Evolutionary conservation across 2,329 filamentous ascomycete species (phyloP).

Genomic region (Lachnellula suecica): DNA sequence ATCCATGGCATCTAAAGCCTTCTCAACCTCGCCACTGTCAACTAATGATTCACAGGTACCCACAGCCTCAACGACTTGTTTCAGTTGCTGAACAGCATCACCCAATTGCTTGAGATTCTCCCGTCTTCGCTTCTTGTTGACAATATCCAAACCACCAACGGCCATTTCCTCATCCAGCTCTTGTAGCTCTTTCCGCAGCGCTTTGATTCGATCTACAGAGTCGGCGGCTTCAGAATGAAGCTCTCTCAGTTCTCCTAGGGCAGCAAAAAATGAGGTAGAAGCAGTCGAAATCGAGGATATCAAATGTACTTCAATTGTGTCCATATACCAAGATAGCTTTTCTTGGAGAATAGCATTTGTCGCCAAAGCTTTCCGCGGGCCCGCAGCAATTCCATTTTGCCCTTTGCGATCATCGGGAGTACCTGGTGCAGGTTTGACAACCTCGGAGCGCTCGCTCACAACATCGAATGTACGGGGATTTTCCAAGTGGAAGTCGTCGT

Average conservation of each 20-base stretch:
- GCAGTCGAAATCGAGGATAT: conserved; percentile 96
- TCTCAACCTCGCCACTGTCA: conserved; percentile 79
- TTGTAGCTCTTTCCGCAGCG: conserved; percentile 74
- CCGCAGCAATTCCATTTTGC: conserved; percentile 56
- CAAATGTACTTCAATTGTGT: conserved; percentile 95
- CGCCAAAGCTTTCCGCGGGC: conserved; percentile 80
- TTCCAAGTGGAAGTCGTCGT: conserved; percentile 91
- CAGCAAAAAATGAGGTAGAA: conserved; percentile 94
- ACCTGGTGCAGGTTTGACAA: conserved; percentile 68
- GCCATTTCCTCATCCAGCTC: conserved; percentile 86
- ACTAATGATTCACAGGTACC: conserved; percentile 77
- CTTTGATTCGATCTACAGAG: conserved; percentile 84
- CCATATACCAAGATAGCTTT: conserved; percentile 99
- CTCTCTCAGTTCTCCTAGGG: conserved; percentile 85
- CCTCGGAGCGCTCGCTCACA: conserved; percentile 92
- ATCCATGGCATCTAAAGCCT: conserved; percentile 76
- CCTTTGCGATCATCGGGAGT: conserved; percentile 52
- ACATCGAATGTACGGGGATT: conserved; percentile 96
- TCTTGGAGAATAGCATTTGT: conserved; percentile 98
- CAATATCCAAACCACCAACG: conserved; percentile 77
- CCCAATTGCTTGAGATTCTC: conserved; percentile 84
- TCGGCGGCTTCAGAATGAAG: conserved; percentile 90
- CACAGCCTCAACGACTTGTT: conserved; percentile 73
- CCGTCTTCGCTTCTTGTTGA: conserved; percentile 76
- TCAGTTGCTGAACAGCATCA: conserved; percentile 80